Evolutionary conservation across 192 early-diverging fungal species (phyloP), one percentile per base, ranked within the genome.

Genomic region (Gigaspora rosea): DNA sequence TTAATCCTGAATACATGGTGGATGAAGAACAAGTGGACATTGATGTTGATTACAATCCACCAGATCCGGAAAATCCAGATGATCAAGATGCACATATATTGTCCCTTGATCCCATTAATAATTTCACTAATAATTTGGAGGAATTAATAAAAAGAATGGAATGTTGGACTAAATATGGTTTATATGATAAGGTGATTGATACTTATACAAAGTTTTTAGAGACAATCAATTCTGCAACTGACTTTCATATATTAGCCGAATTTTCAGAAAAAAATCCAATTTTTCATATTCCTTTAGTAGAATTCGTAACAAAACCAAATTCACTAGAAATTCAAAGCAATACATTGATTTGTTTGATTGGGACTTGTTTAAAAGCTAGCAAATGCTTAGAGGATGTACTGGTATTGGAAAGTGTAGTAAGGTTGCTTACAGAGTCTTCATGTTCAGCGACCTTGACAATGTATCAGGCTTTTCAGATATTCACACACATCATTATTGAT

Each of bases 131-230:
- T 1, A 22, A 61, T 22, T 20, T 61, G n/a, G 22, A 22, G 27
- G 58, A 61, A 9, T 27, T 61, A 22, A 61, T 61, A 1, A 9
- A 20, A 20, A 61, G 15, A 8, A 22, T 22, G 58, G 58, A 61
- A 22, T 61, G 58, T 61, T 61, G 58, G 58, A 22, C 22, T 61
- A 61, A 61, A 22, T 61, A 61, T 61, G 58, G n/a, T 61, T 2
- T 22, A 0, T 61, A 22, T 27, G 58, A 22, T 8, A 61, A 27
- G 1, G 20, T 61, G 8, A 61, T 61, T 22, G 5, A 7, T 20
- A 20, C 58, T 22, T 61, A 61, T 61, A 20, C 3, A 22, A 22
- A 22, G 0, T 61, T 20, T 22, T 61, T 61, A 61, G 58, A 22
- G 6, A 22, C 4, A 6, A 61, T 20, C 22, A 61, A 20, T 8